A percentile compares a stretch with the other conserved stretches of the same genome.
Evolutionary conservation across 306 rosid species (phyloP).

Genomic region (Vigna reflexopilosa): DNA sequence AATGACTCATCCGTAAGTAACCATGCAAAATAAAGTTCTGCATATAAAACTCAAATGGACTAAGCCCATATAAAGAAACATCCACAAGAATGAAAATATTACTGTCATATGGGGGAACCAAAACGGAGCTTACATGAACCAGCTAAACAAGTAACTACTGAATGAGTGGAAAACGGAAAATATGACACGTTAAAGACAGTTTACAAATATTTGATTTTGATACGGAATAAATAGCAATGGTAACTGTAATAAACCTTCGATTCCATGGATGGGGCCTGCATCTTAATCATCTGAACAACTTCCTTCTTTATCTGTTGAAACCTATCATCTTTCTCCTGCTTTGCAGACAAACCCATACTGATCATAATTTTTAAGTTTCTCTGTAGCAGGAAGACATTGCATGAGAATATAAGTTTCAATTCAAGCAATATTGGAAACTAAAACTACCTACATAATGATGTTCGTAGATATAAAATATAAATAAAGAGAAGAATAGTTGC

Average conservation of each 20-base stretch:
- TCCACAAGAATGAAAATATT: neutral
- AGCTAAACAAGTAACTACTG: conserved; percentile 19
- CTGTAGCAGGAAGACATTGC: conserved; percentile 63
- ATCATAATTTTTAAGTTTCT: conserved; percentile 93
- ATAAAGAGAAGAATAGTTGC: conserved; percentile 28
- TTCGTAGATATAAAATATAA: neutral
- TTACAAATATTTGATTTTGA: conserved; percentile 22
- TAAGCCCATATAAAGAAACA: conserved; percentile 29
- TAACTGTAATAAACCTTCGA: conserved; percentile 61
- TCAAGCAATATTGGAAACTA: conserved; percentile 31
- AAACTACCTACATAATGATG: conserved; percentile 31
- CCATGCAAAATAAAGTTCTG: conserved; percentile 17
- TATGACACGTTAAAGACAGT: conserved; percentile 9
- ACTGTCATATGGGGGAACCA: neutral
- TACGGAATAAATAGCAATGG: conserved; percentile 28
- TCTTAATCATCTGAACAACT: conserved; percentile 80
- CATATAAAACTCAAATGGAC: conserved; percentile 37
- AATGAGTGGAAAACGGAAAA: conserved; percentile 27
- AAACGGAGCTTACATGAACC: conserved; percentile 26
- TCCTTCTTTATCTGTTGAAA: conserved; percentile 88
- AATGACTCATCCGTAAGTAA: conserved; percentile 2
- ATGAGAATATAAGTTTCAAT: conserved; percentile 44
- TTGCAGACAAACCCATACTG: conserved; percentile 82
- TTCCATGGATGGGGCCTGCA: conserved; percentile 61
- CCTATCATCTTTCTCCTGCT: conserved; percentile 87